Evolutionary conservation across 1,284 basidiomycete species (phyloP).

Genomic region (Cutaneotrichosporon cavernicola): DNA sequence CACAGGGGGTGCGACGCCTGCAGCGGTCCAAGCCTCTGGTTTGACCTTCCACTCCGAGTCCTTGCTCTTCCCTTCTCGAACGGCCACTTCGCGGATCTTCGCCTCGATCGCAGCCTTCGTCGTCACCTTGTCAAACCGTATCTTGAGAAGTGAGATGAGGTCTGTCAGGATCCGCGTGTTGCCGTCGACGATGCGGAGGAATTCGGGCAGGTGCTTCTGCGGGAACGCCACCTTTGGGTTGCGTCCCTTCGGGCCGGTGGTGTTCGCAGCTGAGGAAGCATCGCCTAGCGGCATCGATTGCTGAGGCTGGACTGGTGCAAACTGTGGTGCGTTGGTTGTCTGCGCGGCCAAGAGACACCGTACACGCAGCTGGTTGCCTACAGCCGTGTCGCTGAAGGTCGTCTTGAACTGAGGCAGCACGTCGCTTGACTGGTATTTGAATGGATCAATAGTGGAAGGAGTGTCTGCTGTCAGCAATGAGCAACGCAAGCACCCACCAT

Average conservation of each 20-base stretch:
- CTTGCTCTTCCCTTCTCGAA: conserved; percentile 42
- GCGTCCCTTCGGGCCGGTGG: neutral
- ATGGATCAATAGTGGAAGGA: conserved; percentile 47
- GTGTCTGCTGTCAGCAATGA: conserved; percentile 36
- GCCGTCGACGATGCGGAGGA: conserved; percentile 43
- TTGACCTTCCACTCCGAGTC: conserved; percentile 46
- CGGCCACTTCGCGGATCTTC: conserved; percentile 48
- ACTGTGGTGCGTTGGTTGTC: conserved; percentile 15
- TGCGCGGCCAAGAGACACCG: conserved; percentile 35
- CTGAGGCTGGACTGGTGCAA: conserved; percentile 8
- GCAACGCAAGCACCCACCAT: conserved; percentile 36
- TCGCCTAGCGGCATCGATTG: conserved; percentile 24
- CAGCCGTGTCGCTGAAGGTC: conserved; percentile 33
- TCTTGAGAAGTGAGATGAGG: conserved; percentile 40
- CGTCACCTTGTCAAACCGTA: conserved; percentile 40
- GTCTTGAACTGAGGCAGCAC: conserved; percentile 35
- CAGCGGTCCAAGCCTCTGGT: conserved; percentile 29
- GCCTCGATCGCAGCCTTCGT: conserved; percentile 51
- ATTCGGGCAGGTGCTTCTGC: conserved; percentile 36
- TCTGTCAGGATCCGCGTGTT: conserved; percentile 41
- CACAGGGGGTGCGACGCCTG: conserved; percentile 12
- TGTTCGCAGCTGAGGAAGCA: conserved; percentile 21
- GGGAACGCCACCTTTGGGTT: conserved; percentile 46
- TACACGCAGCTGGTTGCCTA: conserved; percentile 36
- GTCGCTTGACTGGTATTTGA: conserved; percentile 41